Evolutionary conservation across 2,329 filamentous ascomycete genomes (phyloP).

Genomic region (Colletotrichum limetticola): DNA sequence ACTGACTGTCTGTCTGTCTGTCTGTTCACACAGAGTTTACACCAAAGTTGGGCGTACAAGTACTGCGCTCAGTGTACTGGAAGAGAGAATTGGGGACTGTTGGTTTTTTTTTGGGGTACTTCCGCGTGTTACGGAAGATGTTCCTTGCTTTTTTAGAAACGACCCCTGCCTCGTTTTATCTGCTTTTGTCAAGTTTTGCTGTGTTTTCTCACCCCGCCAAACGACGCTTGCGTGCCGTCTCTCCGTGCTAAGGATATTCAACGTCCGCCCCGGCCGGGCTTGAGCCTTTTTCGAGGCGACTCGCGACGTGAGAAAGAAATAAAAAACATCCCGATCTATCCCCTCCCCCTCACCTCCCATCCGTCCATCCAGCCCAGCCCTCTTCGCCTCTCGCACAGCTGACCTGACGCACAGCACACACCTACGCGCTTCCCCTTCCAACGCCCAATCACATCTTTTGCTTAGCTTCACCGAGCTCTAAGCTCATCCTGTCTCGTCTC

Average conservation of each 20-base stretch:
- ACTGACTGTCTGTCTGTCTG: too few relatives aligned
- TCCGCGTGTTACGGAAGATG: slow-evolving; percentile 3
- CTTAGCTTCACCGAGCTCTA: not conserved
- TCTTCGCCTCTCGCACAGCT: not conserved
- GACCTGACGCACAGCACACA: slow-evolving; percentile 11
- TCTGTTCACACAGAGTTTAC: not conserved
- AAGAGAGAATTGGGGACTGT: not conserved
- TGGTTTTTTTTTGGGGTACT: not conserved
- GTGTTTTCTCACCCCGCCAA: not conserved
- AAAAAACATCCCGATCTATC: slow-evolving; percentile 17
- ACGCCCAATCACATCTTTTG: not conserved
- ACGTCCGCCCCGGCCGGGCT: slow-evolving; percentile 11
- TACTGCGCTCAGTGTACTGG: not conserved
- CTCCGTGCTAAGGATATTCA: slow-evolving; percentile 27
- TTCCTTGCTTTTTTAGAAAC: slow-evolving; percentile 14
- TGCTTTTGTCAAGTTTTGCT: not conserved
- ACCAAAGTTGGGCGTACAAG: not conserved
- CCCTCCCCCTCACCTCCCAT: not conserved
- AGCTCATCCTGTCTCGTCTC: slow-evolving; percentile 5
- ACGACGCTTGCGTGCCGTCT: slow-evolving; percentile 28
- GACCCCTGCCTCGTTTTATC: slow-evolving; percentile 19
- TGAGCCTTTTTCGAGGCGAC: not conserved
- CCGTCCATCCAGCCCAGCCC: too few relatives aligned
- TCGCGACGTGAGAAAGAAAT: slow-evolving; percentile 1
- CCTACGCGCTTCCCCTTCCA: not conserved